phyloP scores from a whole-genome alignment of 768 basidiomycete species.

The Tylopilus felleus region DNA sequence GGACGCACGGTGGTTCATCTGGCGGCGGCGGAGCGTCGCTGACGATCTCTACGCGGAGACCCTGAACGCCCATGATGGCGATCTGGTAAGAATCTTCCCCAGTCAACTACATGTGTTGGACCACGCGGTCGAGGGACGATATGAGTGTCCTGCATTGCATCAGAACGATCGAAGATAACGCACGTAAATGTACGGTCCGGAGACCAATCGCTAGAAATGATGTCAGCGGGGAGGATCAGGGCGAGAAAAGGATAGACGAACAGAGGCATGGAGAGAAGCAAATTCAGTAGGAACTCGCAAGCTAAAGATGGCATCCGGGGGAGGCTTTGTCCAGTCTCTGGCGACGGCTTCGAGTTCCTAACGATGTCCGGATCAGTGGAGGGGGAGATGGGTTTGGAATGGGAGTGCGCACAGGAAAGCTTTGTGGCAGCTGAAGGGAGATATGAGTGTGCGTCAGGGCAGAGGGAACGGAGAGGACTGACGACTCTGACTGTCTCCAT shows the following conservation, averaged over 20 bases:
- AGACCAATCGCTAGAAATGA: slow-evolving; percentile 60
- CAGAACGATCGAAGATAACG: slow-evolving; percentile 26
- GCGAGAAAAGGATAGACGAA: slow-evolving; percentile 37
- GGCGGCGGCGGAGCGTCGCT: slow-evolving; percentile 83
- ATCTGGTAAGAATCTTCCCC: slow-evolving; percentile 88
- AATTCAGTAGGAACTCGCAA: slow-evolving; percentile 85
- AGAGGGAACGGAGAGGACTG: slow-evolving; percentile 13
- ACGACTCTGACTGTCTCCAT: slow-evolving; percentile 84
- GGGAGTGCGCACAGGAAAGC: slow-evolving; percentile 50
- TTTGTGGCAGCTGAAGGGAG: slow-evolving; percentile 57
- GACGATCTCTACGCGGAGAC: slow-evolving; percentile 81
- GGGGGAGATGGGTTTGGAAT: background rate
- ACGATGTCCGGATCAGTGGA: slow-evolving; percentile 4
- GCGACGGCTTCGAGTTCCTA: slow-evolving; percentile 81
- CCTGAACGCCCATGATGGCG: slow-evolving; percentile 78
- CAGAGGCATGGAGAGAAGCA: slow-evolving; percentile 80
- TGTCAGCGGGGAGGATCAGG: slow-evolving; percentile 19
- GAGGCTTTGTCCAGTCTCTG: slow-evolving; percentile 83
- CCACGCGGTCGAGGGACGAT: slow-evolving; percentile 20
- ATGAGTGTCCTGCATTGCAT: slow-evolving; percentile 9
- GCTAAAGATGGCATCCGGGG: slow-evolving; percentile 71
- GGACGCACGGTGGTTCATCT: slow-evolving; percentile 71
- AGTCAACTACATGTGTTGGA: slow-evolving; percentile 51
- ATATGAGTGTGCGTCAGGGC: slow-evolving; percentile 1
- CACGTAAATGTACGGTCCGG: slow-evolving; percentile 84